Evolutionary conservation across 1,284 basidiomycete species (phyloP), one percentile per base, ranked within the genome.

Genomic region (Sanghuangporus baumii): DNA sequence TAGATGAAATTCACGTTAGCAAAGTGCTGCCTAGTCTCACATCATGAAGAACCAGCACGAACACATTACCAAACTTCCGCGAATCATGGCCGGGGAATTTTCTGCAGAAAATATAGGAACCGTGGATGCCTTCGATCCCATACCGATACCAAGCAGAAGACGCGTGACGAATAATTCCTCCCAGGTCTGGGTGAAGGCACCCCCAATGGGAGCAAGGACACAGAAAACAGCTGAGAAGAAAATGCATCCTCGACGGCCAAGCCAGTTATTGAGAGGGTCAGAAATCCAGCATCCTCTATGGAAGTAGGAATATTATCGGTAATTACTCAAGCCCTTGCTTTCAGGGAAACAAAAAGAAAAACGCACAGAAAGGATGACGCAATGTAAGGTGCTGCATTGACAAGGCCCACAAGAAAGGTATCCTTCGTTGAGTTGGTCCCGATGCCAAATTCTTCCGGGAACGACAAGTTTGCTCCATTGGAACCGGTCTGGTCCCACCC

Each of bases 201-300:
- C 79, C 52, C 82, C 85, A 67, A 92, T 84, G 50, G 84, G 83
- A n/a, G 81, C 78, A 43, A 84, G 69, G 11, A 83, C 81, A 67
- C 73, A 83, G 70, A 87, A 68, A 55, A 83, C 73, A 34, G 83
- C 86, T 54, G 84, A 83, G 72, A 88, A 75, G 71, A 89, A 89
- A 63, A 91, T 84, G 6, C 83, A 81, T 12, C 88, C 88, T 54
- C 88, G 83, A 67, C 89, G 85, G 43, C 87, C 80, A 59, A 89
- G 79, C 56, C 50, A 37, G 55, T 80, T 69, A 71, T 82, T 82
- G 51, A 82, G 67, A 1, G 81, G 81, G 63, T 78, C 77, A 3
- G 78, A 78, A 43, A 80, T 68, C 80, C 79, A 79, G 70, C 76
- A 76, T 51, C 77, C 76, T 57, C 66, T 68, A 46, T 43, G 2